Conservation (phyloP, 352 stramenopile species). For the Globisporangium radiosum region DNA sequence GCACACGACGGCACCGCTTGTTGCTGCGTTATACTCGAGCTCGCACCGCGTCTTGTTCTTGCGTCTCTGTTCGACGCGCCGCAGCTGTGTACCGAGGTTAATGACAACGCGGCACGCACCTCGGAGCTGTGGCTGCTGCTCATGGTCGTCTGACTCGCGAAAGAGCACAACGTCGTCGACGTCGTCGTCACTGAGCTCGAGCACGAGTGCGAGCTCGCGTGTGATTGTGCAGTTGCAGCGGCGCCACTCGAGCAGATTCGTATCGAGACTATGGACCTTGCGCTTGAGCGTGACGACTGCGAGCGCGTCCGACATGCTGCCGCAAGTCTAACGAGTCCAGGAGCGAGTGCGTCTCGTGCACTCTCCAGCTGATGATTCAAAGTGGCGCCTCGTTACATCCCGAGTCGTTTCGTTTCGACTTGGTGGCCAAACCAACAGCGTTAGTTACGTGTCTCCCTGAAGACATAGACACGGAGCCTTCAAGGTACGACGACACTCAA, state of each 20-base stretch:
- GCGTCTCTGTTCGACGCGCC: constrained; percentile 34
- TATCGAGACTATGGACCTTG: constrained; percentile 49
- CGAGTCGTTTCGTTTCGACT: too few species aligned
- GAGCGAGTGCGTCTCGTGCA: too few species aligned
- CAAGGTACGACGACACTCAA: too few species aligned
- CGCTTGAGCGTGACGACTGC: constrained; percentile 46
- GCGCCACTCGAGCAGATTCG: constrained; percentile 63
- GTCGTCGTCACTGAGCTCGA: constrained; percentile 29
- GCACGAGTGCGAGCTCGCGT: constrained; percentile 21
- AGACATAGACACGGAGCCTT: too few species aligned
- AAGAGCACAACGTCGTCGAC: constrained; percentile 12
- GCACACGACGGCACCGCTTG: constrained; percentile 5
- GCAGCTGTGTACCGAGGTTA: constrained; percentile 36
- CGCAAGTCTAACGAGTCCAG: too few species aligned
- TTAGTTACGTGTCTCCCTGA: too few species aligned
- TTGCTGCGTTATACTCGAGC: constrained; percentile 26
- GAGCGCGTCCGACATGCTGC: background rate
- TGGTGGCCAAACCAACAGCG: too few species aligned
- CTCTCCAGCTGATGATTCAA: too few species aligned
- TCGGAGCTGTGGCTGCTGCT: constrained; percentile 1
- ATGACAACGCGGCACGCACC: constrained; percentile 24
- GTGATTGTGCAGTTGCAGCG: constrained; percentile 42
- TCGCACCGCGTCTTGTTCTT: constrained; percentile 61
- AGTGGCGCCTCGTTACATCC: too few species aligned
- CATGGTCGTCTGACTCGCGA: background rate